phyloP scores from a whole-genome alignment of 73 alveolate genomes.

The Tetrahymena elliotti region DNA sequence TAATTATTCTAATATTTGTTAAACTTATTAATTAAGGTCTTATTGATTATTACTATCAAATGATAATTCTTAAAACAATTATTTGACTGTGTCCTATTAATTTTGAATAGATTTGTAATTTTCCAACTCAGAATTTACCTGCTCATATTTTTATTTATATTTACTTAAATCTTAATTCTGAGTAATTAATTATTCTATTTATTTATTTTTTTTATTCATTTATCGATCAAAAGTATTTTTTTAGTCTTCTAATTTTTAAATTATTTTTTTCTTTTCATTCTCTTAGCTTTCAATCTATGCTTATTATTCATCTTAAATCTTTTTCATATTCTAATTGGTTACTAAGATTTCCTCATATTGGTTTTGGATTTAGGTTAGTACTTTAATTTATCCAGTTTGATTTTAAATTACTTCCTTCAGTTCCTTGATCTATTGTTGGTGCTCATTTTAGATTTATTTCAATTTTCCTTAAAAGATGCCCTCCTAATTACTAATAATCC shows the following conservation, averaged over 20 bases:
- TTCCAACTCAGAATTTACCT: background rate
- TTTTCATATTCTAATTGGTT: no score
- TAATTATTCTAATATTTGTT: background rate
- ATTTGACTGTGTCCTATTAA: background rate
- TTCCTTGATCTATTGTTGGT: no score
- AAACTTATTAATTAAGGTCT: background rate
- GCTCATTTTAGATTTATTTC: background rate
- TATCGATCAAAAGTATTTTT: background rate
- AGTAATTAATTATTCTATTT: no score
- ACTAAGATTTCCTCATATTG: background rate
- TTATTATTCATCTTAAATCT: background rate
- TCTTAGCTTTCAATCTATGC: background rate
- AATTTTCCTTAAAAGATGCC: background rate
- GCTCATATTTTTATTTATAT: background rate
- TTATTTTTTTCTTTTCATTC: background rate
- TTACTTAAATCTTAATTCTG: background rate
- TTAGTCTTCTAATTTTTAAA: background rate
- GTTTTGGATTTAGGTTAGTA: no score
- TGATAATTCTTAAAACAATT: background rate
- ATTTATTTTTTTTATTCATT: no score
- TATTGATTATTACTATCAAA: background rate
- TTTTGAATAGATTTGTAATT: background rate
- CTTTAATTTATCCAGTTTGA: background rate
- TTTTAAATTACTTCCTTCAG: background rate
- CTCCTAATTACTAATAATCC: background rate